Evolutionary conservation across 2,329 filamentous ascomycete genomes (phyloP), one percentile per base, ranked within the genome.

Genomic region (Biscogniauxia mediterranea): DNA sequence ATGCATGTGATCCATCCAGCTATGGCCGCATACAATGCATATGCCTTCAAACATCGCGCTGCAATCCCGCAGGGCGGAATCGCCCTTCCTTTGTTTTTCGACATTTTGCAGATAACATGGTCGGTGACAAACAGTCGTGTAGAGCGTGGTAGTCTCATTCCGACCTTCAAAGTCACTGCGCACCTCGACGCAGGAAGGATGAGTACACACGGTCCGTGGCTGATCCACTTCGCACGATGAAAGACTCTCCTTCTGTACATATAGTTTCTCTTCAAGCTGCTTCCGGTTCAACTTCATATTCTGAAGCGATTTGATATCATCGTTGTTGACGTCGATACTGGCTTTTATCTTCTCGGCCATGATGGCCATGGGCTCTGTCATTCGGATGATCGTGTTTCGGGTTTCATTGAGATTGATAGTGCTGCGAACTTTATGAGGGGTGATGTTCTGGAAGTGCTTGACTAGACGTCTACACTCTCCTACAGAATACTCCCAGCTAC

Each of bases 1-100:
- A 59, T 79, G 76, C 57, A 75, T 56, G 62, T 79, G 77, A n/a
- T 73, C 62, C 28, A 71, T 64, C 74, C 75, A 78, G 50, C 67
- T 58, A 63, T 79, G 76, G 1, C 53, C 23, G 62, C 76, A 79
- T 2, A 42, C 15, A 1, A 11, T 51, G 56, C 74, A 75, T 25
- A 68, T 57, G 7, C 38, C 51, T 1, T 61, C 59, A 3, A 2
- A 42, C 54, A 76, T 74, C 13, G 73, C 73, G 5, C 52, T 32
- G 58, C 74, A 77, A 0, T 60, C 3, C 11, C 68, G 67, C n/a
- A 77, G 62, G 9, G 59, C 65, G 3, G 69, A 66, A 21, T 70
- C 62, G 8, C 61, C 69, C 13, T 71, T 60, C 8, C 50, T 51
- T 50, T 75, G 69, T 25, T 65, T 15, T 2, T 46, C 38, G 38